Conservation (phyloP, 805 yeast species). For the Metschnikowia noctiluminum region DNA sequence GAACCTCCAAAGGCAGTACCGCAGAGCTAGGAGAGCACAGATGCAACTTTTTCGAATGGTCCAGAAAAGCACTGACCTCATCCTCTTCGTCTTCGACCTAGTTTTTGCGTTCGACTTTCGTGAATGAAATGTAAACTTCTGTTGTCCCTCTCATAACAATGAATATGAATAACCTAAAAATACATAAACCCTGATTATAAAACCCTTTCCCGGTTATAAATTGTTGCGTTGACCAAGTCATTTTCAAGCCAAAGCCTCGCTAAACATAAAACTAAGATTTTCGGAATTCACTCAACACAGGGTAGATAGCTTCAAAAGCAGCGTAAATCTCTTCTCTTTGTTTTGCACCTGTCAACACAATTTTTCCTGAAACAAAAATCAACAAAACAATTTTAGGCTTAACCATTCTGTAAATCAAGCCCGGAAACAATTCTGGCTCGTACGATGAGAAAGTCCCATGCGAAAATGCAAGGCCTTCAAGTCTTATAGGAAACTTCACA, state of each 20-base stretch:
- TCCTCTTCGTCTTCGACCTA: not conserved
- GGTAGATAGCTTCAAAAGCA: conserved; percentile 97
- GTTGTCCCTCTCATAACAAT: conserved; percentile 5
- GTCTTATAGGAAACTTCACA: conserved; percentile 94
- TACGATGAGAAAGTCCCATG: conserved; percentile 99
- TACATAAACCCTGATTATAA: conserved; percentile 12
- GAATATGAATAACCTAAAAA: conserved; percentile 10
- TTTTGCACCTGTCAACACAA: conserved; percentile 97
- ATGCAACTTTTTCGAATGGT: conserved; percentile 20
- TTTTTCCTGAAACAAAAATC: conserved; percentile 95
- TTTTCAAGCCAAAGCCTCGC: no score
- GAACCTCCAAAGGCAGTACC: conserved; percentile 13
- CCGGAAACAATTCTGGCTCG: conserved; percentile 98
- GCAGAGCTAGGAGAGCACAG: conserved; percentile 16
- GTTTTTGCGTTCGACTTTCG: not conserved
- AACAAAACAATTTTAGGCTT: conserved; percentile 95
- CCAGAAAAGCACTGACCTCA: conserved; percentile 7
- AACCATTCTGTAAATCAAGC: conserved; percentile 98
- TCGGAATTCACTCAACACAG: conserved; percentile 96
- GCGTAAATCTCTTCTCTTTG: conserved; percentile 98
- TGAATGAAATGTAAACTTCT: conserved; percentile 8
- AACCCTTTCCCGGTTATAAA: conserved; percentile 5
- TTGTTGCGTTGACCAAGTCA: not conserved
- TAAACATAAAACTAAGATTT: conserved; percentile 47
- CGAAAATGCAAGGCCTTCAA: conserved; percentile 95